phyloP scores from a whole-genome alignment of 805 yeast genomes.

The Metschnikowia similis region DNA sequence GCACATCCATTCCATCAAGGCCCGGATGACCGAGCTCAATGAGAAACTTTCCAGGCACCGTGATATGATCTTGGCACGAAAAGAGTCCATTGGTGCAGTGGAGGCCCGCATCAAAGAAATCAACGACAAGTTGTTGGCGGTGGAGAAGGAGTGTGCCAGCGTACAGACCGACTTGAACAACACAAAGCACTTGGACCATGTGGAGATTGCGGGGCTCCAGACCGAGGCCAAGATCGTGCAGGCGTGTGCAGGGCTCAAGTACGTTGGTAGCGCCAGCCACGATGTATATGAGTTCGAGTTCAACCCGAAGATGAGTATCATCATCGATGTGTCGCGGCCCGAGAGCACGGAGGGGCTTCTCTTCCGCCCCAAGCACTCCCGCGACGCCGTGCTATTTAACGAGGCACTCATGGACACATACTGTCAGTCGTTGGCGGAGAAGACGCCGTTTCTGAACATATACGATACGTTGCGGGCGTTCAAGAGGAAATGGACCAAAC shows the following conservation, averaged over 20 bases:
- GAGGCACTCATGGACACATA: conserved; percentile 14
- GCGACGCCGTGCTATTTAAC: conserved; percentile 13
- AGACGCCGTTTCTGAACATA: conserved; percentile 8
- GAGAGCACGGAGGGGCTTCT: conserved; percentile 6
- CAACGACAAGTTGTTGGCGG: conserved; percentile 14
- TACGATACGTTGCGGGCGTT: conserved; percentile 12
- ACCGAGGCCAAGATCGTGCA: conserved; percentile 24
- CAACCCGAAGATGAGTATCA: conserved; percentile 7
- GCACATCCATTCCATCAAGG: conserved; percentile 10
- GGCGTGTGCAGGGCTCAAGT: conserved; percentile 22
- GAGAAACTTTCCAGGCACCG: conserved; percentile 13
- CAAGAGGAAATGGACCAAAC: conserved; percentile 9
- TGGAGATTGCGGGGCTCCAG: conserved; percentile 12
- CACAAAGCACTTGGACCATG: conserved; percentile 9
- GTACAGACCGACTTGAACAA: conserved; percentile 8
- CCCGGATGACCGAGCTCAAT: conserved; percentile 14
- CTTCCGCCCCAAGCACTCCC: conserved; percentile 2
- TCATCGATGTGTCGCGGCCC: conserved; percentile 8
- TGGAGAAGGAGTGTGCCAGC: conserved; percentile 19
- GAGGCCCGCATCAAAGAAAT: conserved; percentile 7
- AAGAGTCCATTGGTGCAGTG: conserved; percentile 8
- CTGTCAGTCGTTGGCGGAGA: conserved; percentile 7
- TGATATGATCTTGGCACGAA: conserved; percentile 13
- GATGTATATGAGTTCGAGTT: conserved; percentile 11
- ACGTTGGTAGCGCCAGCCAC: conserved; percentile 5